Evolutionary conservation across 305 asterid species (phyloP).

Genomic region (Fraxinus dipetala): DNA sequence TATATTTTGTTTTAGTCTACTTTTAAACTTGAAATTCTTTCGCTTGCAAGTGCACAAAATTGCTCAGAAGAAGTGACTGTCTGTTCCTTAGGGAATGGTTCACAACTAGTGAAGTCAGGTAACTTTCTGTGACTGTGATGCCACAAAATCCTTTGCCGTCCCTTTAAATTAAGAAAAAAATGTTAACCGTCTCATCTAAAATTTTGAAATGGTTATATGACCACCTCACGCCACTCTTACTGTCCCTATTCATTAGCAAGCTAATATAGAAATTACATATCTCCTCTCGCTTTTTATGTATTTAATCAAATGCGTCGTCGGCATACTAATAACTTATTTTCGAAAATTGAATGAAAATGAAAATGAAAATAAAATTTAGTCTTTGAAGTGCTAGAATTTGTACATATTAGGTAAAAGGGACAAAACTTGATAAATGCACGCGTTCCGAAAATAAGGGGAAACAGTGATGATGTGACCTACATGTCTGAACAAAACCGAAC

Average conservation of each 20-base stretch:
- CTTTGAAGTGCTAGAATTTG: background rate
- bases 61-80: background rate
- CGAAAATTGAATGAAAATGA: background rate
- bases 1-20: conserved; percentile 16
- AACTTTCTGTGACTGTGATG: background rate
- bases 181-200: background rate
- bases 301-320: too few species aligned
- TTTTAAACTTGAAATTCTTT: conserved; percentile 25
- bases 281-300: too few species aligned
- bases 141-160: background rate
- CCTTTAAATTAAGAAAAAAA: too few species aligned
- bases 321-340: background rate
- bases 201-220: background rate
- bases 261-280: too few species aligned
- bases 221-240: too few species aligned
- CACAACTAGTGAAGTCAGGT: background rate
- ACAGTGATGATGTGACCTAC: conserved; percentile 20
- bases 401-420: background rate
- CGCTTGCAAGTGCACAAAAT: conserved; percentile 21
- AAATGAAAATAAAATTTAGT: background rate
- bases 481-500: conserved; percentile 7
- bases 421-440: conserved; percentile 21
- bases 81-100: background rate
- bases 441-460: conserved; percentile 15
- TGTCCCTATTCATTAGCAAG: background rate